Conservation (phyloP, 2,329 filamentous ascomycete genomes). For the Bipolaris cookei region DNA sequence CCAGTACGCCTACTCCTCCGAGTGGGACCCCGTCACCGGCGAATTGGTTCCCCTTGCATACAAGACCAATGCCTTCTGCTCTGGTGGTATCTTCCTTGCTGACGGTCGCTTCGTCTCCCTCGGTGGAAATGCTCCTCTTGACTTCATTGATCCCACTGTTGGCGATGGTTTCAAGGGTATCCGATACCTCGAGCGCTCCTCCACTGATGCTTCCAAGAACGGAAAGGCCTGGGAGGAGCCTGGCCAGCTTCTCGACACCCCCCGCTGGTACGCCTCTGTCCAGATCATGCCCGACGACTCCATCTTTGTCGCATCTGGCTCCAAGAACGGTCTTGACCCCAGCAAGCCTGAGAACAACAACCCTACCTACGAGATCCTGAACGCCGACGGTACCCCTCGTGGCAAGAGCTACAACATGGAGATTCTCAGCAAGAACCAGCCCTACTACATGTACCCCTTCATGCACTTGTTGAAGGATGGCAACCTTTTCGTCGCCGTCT, state of each 20-base stretch:
- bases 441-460: constrained; percentile 71
- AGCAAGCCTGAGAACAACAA: constrained; percentile 64
- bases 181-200: constrained; percentile 60
- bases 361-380: constrained; percentile 67
- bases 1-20: constrained; percentile 65
- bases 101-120: constrained; percentile 63
- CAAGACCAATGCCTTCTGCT: constrained; percentile 67
- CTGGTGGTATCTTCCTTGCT: constrained; percentile 64
- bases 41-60: constrained; percentile 56
- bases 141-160: constrained; percentile 63
- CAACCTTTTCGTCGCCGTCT: constrained; percentile 62
- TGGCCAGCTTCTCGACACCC: constrained; percentile 60
- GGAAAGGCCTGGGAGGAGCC: constrained; percentile 62
- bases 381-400: constrained; percentile 54
- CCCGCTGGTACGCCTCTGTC: constrained; percentile 66
- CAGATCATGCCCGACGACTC: constrained; percentile 64
- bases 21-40: constrained; percentile 63
- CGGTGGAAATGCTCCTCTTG: constrained; percentile 64
- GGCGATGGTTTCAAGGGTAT: constrained; percentile 65
- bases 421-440: constrained; percentile 63
- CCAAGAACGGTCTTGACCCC: constrained; percentile 64
- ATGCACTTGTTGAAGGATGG: constrained; percentile 65
- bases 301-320: constrained; percentile 67
- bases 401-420: constrained; percentile 59
- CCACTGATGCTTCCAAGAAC: constrained; percentile 53